A percentile compares a stretch with the other conserved stretches of the same genome.
These are phyloP conservation scores for Jamesozyma jinghongensis DNA, from an alignment of 805 yeast species.

Conservation along the genomic window DNA sequence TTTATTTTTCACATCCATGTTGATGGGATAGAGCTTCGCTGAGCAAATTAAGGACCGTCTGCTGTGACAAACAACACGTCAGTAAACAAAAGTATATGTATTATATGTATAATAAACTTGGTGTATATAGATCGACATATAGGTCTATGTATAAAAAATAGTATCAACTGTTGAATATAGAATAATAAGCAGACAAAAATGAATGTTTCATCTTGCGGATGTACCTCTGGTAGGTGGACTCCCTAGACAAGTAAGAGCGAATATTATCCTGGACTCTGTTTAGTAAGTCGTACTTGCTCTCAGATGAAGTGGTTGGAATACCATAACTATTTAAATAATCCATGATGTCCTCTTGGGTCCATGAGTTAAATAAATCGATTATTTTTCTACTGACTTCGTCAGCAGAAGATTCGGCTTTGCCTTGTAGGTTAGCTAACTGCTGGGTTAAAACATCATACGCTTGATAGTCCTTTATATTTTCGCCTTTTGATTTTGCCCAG, in stretches of 20 bases:
- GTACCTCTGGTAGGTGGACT: constrained; percentile 23
- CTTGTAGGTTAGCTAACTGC: constrained; percentile 5
- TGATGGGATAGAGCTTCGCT: too few relatives aligned
- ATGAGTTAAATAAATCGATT: constrained; percentile 29
- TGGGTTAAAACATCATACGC: constrained; percentile 4
- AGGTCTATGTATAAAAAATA: too few relatives aligned
- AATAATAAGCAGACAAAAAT: background rate
- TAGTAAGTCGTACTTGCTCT: constrained; percentile 32
- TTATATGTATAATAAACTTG: too few relatives aligned
- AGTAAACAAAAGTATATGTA: too few relatives aligned
- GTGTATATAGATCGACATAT: too few relatives aligned
- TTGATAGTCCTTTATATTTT: constrained; percentile 8
- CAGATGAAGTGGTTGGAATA: constrained; percentile 10
- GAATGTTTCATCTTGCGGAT: constrained; percentile 4
- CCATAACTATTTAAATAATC: constrained; percentile 38
- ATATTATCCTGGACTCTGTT: constrained; percentile 32
- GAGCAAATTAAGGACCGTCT: too few relatives aligned
- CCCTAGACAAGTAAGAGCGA: constrained; percentile 5
- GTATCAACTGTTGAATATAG: constrained; percentile 1
- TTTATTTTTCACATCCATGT: background rate
- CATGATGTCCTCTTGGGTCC: constrained; percentile 37
- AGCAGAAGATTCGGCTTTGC: constrained; percentile 8
- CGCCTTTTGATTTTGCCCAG: constrained; percentile 29
- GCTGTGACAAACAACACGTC: too few relatives aligned
- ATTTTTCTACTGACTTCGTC: constrained; percentile 14